A percentile compares a stretch with the other conserved stretches of the same genome.
Conservation (phyloP, 83 land plant genomes). For the Larix sibirica region DNA sequence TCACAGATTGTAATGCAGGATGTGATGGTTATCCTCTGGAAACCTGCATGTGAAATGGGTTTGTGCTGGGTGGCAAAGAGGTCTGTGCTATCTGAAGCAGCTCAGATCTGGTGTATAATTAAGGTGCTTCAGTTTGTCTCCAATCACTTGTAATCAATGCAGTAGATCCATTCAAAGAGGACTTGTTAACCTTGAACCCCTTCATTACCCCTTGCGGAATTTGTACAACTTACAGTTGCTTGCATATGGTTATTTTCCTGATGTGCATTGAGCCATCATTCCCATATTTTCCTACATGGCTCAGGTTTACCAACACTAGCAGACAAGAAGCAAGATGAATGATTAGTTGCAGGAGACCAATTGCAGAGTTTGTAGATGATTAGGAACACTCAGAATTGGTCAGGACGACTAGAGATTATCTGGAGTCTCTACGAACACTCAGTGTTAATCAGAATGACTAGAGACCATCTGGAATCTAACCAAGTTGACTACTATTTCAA, state of each 20-base stretch:
- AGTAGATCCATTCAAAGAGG: neutral
- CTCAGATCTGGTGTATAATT: neutral
- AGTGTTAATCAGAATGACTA: neutral
- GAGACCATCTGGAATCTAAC: slow-evolving; percentile 12
- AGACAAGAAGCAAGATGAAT: slow-evolving; percentile 2
- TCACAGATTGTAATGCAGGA: neutral
- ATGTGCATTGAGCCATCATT: neutral
- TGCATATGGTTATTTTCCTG: slow-evolving; percentile 3
- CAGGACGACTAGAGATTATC: slow-evolving; percentile 3
- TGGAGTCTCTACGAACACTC: neutral
- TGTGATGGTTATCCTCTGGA: slow-evolving; percentile 6
- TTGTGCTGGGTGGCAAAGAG: neutral
- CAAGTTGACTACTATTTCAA: slow-evolving; percentile 1
- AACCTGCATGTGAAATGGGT: neutral
- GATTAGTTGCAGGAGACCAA: slow-evolving; percentile 4
- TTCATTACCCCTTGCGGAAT: neutral
- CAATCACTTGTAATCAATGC: neutral
- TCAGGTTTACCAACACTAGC: neutral
- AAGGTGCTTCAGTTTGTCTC: neutral
- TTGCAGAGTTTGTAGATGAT: neutral
- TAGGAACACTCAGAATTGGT: neutral
- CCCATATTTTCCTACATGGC: neutral
- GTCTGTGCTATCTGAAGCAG: neutral
- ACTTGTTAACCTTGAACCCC: neutral
- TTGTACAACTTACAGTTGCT: slow-evolving; percentile 11